Evolutionary conservation across 2,329 filamentous ascomycete species (phyloP).

Genomic region (Fusarium sp.): DNA sequence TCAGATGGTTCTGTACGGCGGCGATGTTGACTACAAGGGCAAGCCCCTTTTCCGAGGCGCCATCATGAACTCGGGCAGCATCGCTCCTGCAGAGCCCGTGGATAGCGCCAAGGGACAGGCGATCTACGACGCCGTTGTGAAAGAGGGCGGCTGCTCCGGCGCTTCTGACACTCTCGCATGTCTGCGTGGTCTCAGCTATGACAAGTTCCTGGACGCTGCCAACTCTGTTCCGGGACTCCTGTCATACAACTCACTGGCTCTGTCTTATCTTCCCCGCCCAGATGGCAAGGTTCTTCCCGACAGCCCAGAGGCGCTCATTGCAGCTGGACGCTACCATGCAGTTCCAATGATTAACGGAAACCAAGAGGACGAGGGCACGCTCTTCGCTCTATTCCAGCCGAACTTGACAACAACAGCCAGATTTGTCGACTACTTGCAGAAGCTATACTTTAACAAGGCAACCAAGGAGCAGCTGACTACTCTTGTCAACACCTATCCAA

Average conservation of each 20-base stretch:
- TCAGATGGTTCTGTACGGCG: constrained; percentile 78
- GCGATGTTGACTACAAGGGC: constrained; percentile 77
- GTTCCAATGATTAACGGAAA: constrained; percentile 70
- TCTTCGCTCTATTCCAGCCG: constrained; percentile 74
- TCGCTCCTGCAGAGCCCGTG: constrained; percentile 69
- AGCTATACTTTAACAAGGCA: constrained; percentile 68
- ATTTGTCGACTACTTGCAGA: constrained; percentile 68
- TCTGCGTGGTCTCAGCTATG: constrained; percentile 68
- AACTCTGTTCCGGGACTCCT: constrained; percentile 76
- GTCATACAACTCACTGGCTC: constrained; percentile 71
- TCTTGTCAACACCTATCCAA: constrained; percentile 70
- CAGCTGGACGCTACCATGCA: constrained; percentile 58
- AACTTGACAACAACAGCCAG: constrained; percentile 71
- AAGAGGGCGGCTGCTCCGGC: constrained; percentile 67
- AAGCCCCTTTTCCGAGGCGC: constrained; percentile 77
- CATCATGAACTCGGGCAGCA: constrained; percentile 79
- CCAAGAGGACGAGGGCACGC: constrained; percentile 82
- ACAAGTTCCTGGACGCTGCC: constrained; percentile 69
- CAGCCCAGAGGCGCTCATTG: constrained; percentile 68
- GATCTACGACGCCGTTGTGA: constrained; percentile 70
- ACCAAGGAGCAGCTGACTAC: constrained; percentile 58
- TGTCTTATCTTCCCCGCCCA: constrained; percentile 79
- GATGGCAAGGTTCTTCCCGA: constrained; percentile 70
- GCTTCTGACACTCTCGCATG: constrained; percentile 69
- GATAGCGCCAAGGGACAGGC: constrained; percentile 72